Evolutionary conservation across 2,329 filamentous ascomycete genomes (phyloP), one percentile per base, ranked within the genome.

Genomic region (Pseudocercospora crystallina): DNA sequence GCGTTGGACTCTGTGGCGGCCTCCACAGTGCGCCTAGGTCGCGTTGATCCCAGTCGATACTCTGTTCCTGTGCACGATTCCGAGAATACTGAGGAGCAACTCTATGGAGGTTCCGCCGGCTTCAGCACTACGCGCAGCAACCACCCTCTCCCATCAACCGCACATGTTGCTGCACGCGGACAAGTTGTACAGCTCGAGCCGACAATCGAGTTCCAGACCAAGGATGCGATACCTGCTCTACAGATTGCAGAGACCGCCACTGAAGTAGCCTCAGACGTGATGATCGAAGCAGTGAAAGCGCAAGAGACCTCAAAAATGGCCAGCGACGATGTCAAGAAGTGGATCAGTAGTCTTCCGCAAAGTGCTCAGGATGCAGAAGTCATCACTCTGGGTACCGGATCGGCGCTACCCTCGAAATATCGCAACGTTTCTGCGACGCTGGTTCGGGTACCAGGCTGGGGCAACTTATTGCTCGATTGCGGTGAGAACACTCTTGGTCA

Each of bases 401-500:
- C 92, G 2, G 88, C 92, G 0, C 68, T 87, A 12, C 94, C 94
- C 1, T 95, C 90, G 31, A 95, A 95, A 68, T 94, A 96, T 69
- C 87, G 94, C 62, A 99, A 97, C 67, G 94, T 99, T 14, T 96
- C 92, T 9, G 84, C 85, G 2, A 96, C 91, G 0, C 76, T 99
- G 4, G 73, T 99, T 38, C 82, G 88, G 11, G 85, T 96, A 2
- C 94, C 94, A 5, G 87, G 85, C 3, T 81, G 84, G 61, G 94
- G 94, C n/a, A 90, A 82, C 67, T 95, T 96, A 65, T 76, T 99
- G 1, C 81, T 99, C 51, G 94, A 99, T 71, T 89, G 85, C 60
- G 94, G 94, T 51, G 94, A 99, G 71, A 90, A 90, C 64, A 96
- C 94, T 0, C 73, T 97, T 8, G 92, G 92, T 9, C 91, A 96